phyloP scores from a whole-genome alignment of 2,329 filamentous ascomycete genomes.

The Colletotrichum scovillei region DNA sequence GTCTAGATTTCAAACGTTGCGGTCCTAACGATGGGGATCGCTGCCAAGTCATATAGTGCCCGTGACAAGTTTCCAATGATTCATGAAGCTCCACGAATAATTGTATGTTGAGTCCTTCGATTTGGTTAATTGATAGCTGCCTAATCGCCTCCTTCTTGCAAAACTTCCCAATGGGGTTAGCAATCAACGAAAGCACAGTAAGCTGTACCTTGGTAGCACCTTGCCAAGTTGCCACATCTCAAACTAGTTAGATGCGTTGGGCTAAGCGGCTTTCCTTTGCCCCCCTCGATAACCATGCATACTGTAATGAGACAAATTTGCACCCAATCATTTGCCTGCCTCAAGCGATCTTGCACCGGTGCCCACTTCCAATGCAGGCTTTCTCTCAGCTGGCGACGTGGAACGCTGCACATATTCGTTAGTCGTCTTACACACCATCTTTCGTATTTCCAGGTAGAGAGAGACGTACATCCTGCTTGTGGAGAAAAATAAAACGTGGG shows the following conservation, averaged over 20 bases:
- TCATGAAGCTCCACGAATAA: neutral
- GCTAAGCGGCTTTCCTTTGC: neutral
- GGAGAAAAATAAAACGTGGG: neutral
- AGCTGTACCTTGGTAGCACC: neutral
- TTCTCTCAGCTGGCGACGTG: neutral
- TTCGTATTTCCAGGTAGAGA: neutral
- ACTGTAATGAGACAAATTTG: no score
- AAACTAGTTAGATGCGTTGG: neutral
- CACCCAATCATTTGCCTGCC: slow-evolving; percentile 1
- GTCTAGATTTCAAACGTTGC: neutral
- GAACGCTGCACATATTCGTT: neutral
- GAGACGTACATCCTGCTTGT: neutral
- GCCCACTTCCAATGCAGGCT: neutral
- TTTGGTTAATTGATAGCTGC: neutral
- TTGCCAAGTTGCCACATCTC: neutral
- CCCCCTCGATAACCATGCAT: neutral
- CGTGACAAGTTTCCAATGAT: neutral
- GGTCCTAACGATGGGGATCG: no score
- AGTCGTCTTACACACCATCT: slow-evolving; percentile 30
- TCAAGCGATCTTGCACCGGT: slow-evolving; percentile 15
- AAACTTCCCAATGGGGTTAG: neutral
- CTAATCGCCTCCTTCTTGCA: neutral
- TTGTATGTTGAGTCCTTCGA: neutral
- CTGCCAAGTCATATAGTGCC: neutral
- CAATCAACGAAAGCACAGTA: neutral